Base-by-base conservation (phyloP, 2,329 filamentous ascomycete genomes). In the Dactylellina parvicollis region DNA sequence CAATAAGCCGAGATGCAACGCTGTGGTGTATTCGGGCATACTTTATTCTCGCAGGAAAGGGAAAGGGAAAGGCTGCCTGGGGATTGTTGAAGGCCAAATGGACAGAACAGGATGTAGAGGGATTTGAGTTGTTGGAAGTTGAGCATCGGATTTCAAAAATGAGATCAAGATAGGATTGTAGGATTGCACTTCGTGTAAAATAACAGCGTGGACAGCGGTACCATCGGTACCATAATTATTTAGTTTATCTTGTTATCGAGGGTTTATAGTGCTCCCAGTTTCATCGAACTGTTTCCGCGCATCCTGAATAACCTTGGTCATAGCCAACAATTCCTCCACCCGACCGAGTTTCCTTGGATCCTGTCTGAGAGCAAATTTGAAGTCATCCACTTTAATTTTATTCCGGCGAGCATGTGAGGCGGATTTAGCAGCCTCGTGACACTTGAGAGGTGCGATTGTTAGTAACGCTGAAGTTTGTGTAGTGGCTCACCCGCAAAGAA, bases 301-400 rank as follows among this genome's bases (percentile, higher is more conserved):
- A 78, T 90, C 87, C 80, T 95, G 95, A 75, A 98, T 88, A 79
- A 92, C 89, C 79, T 89, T 89, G 77, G 96, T 92, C 84, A 94
- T 93, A 81, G 92, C 90, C 76, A 96, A 86, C 79, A 96, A 87
- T 82, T 96, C 92, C 80, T 92, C 88, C 61, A 98, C 92, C 78
- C 94, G 89, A 52, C 95, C 95, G 44, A 98, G 84, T 80, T 96
- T 96, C 70, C 87, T 84, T 7, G 91, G 89, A 79, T 98, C 96
- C 75, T 90, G 88, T 30, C 95, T 87, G 77, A 98, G 87, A 38
- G 92, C 92, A 81, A 96, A 99, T 79, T 96, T 92, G 83, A 99
- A 96, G 81, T 99, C 95, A 79, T 97, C 94, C 78, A 96, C 91
- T 81, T 99, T 99, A 82, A 99, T 92, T 83, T 99, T 99, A 78